phyloP scores from a whole-genome alignment of 768 basidiomycete species.

The Suillus plorans region DNA sequence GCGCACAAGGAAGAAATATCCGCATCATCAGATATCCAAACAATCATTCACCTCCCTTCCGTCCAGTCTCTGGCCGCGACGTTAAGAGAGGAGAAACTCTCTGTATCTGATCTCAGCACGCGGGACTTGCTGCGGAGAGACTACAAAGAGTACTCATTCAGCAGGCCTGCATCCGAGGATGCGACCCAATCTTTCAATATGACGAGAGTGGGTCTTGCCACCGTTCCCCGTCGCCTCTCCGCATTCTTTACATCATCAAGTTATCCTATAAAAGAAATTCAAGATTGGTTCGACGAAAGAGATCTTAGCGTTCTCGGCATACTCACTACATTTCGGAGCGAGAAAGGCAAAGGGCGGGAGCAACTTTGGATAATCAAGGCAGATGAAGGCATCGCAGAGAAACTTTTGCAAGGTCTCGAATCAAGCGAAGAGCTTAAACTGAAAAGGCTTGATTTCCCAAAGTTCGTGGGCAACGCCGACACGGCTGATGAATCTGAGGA shows the following conservation, averaged over 20 bases:
- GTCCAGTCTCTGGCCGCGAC: constrained; percentile 53
- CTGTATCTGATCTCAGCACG: constrained; percentile 64
- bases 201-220: constrained; percentile 74
- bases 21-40: constrained; percentile 29
- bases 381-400: constrained; percentile 32
- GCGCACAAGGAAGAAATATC: constrained; percentile 17
- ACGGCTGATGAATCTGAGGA: constrained; percentile 15
- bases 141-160: constrained; percentile 82
- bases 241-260: constrained; percentile 33
- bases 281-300: constrained; percentile 66
- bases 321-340: constrained; percentile 66
- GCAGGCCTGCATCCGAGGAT: constrained; percentile 34
- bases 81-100: constrained; percentile 52
- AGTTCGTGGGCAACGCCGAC: constrained; percentile 5
- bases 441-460: constrained; percentile 37
- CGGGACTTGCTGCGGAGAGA: constrained; percentile 89
- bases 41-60: constrained; percentile 23
- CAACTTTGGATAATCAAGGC: constrained; percentile 62
- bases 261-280: constrained; percentile 20
- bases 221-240: constrained; percentile 72
- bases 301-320: constrained; percentile 71
- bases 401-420: constrained; percentile 62
- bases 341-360: constrained; percentile 62
- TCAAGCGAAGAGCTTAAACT: constrained; percentile 49
- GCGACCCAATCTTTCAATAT: constrained; percentile 17